These are phyloP conservation scores for Sphaerulina vaccinii DNA, from an alignment of 2,329 filamentous ascomycete species.

Conservation along the genomic window DNA sequence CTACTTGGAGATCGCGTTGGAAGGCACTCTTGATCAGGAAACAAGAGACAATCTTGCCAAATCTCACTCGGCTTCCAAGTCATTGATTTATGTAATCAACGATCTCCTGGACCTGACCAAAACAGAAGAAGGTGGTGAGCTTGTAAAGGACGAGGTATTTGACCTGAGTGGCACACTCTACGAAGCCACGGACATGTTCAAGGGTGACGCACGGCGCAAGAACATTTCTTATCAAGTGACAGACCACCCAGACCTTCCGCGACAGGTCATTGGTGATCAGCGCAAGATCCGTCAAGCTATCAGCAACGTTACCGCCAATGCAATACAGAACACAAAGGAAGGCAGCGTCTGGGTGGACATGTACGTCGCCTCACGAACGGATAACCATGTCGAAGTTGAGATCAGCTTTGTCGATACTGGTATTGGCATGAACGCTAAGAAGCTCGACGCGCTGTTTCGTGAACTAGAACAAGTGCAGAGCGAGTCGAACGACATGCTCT, in stretches of 20 bases:
- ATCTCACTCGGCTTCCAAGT: constrained; percentile 89
- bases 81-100: constrained; percentile 90
- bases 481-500: constrained; percentile 52
- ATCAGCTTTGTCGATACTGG: constrained; percentile 76
- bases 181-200: constrained; percentile 76
- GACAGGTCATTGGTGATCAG: constrained; percentile 72
- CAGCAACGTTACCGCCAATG: constrained; percentile 80
- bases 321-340: constrained; percentile 70
- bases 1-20: constrained; percentile 85
- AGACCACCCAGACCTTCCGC: constrained; percentile 67
- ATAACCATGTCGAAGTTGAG: constrained; percentile 65
- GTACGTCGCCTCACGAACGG: constrained; percentile 57
- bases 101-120: constrained; percentile 87
- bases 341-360: constrained; percentile 71
- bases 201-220: constrained; percentile 72
- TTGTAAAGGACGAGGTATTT: constrained; percentile 79
- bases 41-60: constrained; percentile 80
- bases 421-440: constrained; percentile 58
- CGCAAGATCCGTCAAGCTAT: constrained; percentile 78
- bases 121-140: constrained; percentile 73
- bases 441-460: constrained; percentile 60
- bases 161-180: constrained; percentile 67
- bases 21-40: constrained; percentile 75
- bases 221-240: constrained; percentile 67
- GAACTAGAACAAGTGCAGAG: constrained; percentile 65